These are phyloP conservation scores for Colletotrichum tabaci DNA, from an alignment of 2,329 filamentous ascomycete genomes.

Conservation along the genomic window DNA sequence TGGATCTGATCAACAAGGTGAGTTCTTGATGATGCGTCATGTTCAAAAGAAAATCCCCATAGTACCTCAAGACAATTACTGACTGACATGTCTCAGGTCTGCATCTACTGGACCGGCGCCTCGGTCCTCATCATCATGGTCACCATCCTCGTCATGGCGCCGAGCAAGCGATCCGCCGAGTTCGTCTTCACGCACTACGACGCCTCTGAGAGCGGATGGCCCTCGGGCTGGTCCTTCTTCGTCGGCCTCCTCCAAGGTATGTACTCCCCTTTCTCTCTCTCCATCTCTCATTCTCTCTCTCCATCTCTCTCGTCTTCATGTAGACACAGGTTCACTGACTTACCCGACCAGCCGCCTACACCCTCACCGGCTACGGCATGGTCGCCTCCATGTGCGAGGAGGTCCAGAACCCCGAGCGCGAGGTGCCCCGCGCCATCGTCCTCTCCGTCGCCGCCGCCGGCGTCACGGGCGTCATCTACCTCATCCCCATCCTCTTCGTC, in stretches of 20 bases:
- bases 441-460: conserved; percentile 77
- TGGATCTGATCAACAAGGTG: conserved; percentile 79
- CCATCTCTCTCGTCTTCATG: too few species aligned
- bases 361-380: conserved; percentile 78
- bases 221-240: conserved; percentile 80
- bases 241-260: conserved; percentile 74
- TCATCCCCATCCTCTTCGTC: conserved; percentile 83
- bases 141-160: conserved; percentile 73
- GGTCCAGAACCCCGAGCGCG: conserved; percentile 76
- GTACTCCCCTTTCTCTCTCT: background rate
- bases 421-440: conserved; percentile 81
- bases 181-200: conserved; percentile 81
- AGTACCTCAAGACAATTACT: background rate
- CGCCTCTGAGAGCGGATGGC: conserved; percentile 76
- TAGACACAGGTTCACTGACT: background rate
- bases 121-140: conserved; percentile 68
- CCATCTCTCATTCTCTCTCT: too few species aligned
- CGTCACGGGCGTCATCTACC: conserved; percentile 75
- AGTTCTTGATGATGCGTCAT: too few species aligned
- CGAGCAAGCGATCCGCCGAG: conserved; percentile 68
- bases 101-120: conserved; percentile 79
- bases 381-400: conserved; percentile 82
- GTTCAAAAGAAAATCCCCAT: background rate
- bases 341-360: conserved; percentile 65
- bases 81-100: conserved; percentile 54